Percentiles rank a stretch among this genome's conserved stretches.
Evolutionary conservation across 2,329 filamentous ascomycete species (phyloP).

Genomic region (Hypoxylon sp.): DNA sequence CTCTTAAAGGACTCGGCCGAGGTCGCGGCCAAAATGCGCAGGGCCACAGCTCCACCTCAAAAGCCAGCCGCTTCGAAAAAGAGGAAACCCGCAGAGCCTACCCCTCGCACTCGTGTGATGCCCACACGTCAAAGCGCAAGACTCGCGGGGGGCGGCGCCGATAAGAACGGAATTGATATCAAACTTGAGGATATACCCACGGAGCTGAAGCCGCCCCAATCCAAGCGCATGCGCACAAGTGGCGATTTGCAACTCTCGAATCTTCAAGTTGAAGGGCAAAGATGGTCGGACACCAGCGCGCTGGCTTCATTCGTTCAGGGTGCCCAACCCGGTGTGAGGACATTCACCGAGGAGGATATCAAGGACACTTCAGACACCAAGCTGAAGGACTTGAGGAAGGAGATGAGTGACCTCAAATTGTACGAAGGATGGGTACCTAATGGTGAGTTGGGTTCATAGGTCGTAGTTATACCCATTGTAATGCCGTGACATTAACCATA

Average conservation of each 20-base stretch:
- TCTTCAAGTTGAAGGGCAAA: conserved; percentile 84
- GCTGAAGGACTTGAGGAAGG: conserved; percentile 79
- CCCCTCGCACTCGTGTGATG: conserved; percentile 64
- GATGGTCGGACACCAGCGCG: conserved; percentile 79
- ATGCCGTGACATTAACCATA: conserved; percentile 18
- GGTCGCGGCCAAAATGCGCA: conserved; percentile 78
- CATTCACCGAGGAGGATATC: conserved; percentile 88
- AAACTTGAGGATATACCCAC: conserved; percentile 64
- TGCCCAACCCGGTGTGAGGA: conserved; percentile 85
- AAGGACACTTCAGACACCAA: conserved; percentile 83
- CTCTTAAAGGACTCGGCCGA: conserved; percentile 83
- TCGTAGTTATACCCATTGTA: background rate
- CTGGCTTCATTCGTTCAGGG: conserved; percentile 73
- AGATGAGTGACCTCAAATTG: conserved; percentile 82
- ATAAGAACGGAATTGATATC: conserved; percentile 60
- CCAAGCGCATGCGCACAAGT: conserved; percentile 70
- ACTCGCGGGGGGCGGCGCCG: conserved; percentile 68
- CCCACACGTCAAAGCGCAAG: conserved; percentile 72
- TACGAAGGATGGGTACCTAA: conserved; percentile 90
- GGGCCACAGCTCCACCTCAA: conserved; percentile 66
- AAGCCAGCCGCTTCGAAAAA: conserved; percentile 60
- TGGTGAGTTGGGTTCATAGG: conserved; percentile 63
- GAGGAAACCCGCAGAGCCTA: conserved; percentile 60
- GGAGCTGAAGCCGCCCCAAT: conserved; percentile 62
- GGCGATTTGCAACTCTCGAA: conserved; percentile 80